phyloP scores from a whole-genome alignment of 192 early-diverging fungal genomes.

The Dissophora globulifera region DNA sequence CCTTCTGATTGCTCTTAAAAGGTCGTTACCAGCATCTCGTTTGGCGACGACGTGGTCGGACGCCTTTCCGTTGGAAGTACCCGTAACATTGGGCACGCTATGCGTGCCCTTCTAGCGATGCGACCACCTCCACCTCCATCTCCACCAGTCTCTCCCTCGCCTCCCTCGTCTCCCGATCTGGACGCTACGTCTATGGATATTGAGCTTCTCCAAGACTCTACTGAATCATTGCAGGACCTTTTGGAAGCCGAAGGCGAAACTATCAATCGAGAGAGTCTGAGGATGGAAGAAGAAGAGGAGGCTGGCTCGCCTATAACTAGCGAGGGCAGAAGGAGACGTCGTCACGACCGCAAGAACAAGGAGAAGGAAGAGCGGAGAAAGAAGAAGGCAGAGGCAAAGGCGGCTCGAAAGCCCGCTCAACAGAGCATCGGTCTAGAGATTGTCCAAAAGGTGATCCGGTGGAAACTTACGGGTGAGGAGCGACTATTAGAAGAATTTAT shows the following conservation, averaged over 20 bases:
- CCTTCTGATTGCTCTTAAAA: not conserved
- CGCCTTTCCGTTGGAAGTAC: conserved; percentile 52
- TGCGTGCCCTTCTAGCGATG: conserved; percentile 41
- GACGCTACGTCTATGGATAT: not conserved
- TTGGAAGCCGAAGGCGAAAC: conserved; percentile 36
- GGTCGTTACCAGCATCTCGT: conserved; percentile 54
- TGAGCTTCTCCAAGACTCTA: conserved; percentile 40
- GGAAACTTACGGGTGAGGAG: conserved; percentile 38
- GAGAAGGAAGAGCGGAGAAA: not conserved
- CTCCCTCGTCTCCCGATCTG: not conserved
- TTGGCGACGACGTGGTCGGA: conserved; percentile 50
- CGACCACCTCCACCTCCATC: conserved; percentile 29
- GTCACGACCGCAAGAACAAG: not conserved
- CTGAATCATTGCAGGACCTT: conserved; percentile 26
- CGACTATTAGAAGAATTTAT: conserved; percentile 47
- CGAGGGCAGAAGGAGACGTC: too few relatives aligned
- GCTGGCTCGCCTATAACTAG: not conserved
- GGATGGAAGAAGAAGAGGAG: not conserved
- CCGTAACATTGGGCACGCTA: conserved; percentile 46
- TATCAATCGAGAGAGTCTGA: not conserved
- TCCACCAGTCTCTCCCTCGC: conserved; percentile 20
- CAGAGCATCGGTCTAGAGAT: conserved; percentile 43
- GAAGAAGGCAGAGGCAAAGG: too few relatives aligned
- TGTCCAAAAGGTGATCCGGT: conserved; percentile 54
- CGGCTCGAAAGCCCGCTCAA: conserved; percentile 10